Percentiles rank a stretch among this genome's conserved stretches.
These are phyloP conservation scores for Lactarius tabidus DNA, from an alignment of 768 basidiomycete species.

Conservation along the genomic window DNA sequence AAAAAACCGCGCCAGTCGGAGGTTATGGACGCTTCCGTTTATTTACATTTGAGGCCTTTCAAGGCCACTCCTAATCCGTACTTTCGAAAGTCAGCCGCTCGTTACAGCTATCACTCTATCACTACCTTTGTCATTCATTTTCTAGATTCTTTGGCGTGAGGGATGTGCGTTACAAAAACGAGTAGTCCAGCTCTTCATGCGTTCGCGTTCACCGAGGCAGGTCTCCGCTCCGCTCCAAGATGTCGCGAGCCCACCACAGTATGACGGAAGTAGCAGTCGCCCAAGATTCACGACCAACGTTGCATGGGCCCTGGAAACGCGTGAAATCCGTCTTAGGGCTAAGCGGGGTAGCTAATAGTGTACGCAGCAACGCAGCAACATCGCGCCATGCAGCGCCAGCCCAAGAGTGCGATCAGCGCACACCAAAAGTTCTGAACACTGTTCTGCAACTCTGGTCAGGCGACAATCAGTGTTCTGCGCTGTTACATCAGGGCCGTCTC, in stretches of 20 bases:
- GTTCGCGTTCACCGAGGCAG: neutral
- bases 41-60: too few species aligned
- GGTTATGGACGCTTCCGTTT: neutral
- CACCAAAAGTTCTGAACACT: neutral
- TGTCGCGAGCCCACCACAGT: neutral
- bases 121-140: neutral
- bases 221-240: neutral
- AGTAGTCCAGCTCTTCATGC: neutral
- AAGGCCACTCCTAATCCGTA: neutral
- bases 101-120: neutral
- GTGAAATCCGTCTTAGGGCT: neutral
- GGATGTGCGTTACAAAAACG: neutral
- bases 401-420: neutral
- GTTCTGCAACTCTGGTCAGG: neutral
- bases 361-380: neutral
- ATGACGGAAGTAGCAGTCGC: neutral
- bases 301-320: neutral
- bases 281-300: neutral
- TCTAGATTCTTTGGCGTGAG: neutral
- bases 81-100: neutral
- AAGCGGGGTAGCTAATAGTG: neutral
- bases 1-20: neutral
- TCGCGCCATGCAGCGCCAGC: neutral
- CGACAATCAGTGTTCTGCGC: neutral
- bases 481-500: neutral